These are phyloP conservation scores for Hypoxylon sp. DNA, from an alignment of 2,329 filamentous ascomycete genomes.

Conservation along the genomic window DNA sequence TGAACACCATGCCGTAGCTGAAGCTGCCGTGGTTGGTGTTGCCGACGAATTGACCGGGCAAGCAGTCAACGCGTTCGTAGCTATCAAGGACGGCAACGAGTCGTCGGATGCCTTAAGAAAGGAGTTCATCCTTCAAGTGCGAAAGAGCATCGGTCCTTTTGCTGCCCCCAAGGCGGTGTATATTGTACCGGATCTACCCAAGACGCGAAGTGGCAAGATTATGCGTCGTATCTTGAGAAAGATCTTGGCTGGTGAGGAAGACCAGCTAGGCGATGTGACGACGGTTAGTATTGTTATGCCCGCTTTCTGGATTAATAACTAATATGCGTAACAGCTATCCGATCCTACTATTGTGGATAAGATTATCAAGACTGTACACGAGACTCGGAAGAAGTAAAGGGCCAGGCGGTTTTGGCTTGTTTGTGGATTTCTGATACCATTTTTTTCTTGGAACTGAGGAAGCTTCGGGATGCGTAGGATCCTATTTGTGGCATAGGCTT, in stretches of 20 bases:
- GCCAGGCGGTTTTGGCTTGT: slow-evolving; percentile 16
- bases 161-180: slow-evolving; percentile 94
- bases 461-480: slow-evolving; percentile 21
- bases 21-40: slow-evolving; percentile 95
- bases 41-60: slow-evolving; percentile 95
- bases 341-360: slow-evolving; percentile 90
- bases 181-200: slow-evolving; percentile 92
- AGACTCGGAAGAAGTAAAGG: slow-evolving; percentile 64
- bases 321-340: slow-evolving; percentile 71
- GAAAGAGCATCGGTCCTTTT: slow-evolving; percentile 97
- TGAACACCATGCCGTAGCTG: slow-evolving; percentile 89
- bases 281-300: slow-evolving; percentile 73
- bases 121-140: slow-evolving; percentile 92
- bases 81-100: slow-evolving; percentile 87
- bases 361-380: slow-evolving; percentile 86
- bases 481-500: slow-evolving; percentile 3
- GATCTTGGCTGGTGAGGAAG: slow-evolving; percentile 96
- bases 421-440: slow-evolving; percentile 37
- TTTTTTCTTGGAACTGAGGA: slow-evolving; percentile 24
- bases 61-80: slow-evolving; percentile 95
- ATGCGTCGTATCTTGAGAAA: slow-evolving; percentile 97
- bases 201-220: slow-evolving; percentile 98
- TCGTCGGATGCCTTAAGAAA: slow-evolving; percentile 85
- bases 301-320: slow-evolving; percentile 5
- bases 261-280: slow-evolving; percentile 91